Conservation (phyloP, 2,329 filamentous ascomycete species). For the Xylariaceae sp. region DNA sequence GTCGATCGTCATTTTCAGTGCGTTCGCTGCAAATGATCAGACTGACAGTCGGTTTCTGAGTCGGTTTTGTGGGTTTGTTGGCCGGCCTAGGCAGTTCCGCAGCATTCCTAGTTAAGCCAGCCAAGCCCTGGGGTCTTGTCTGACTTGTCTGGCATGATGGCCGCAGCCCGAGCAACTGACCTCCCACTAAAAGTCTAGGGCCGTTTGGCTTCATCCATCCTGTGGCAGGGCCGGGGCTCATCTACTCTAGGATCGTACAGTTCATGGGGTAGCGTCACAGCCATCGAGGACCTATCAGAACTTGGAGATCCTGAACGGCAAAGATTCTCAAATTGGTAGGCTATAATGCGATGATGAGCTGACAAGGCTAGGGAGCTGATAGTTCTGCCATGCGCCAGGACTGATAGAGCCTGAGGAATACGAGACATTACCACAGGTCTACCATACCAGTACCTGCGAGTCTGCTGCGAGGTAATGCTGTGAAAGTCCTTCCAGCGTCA, state of each 20-base stretch:
- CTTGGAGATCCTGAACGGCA: too few species aligned
- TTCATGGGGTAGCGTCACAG: slow-evolving; percentile 3
- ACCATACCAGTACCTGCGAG: background rate
- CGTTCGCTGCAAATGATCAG: slow-evolving; percentile 13
- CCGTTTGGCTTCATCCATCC: slow-evolving; percentile 18
- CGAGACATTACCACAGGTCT: background rate
- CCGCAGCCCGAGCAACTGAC: slow-evolving; percentile 7
- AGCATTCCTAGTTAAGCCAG: slow-evolving; percentile 20
- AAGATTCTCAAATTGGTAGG: too few species aligned
- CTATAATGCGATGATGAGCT: background rate
- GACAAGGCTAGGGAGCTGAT: background rate
- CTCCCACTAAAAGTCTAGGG: slow-evolving; percentile 18
- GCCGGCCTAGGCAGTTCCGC: slow-evolving; percentile 22
- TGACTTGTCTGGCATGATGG: slow-evolving; percentile 17
- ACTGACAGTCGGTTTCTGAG: slow-evolving; percentile 18
- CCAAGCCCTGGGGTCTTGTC: slow-evolving; percentile 16
- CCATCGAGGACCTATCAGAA: too few species aligned
- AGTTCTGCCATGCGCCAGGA: background rate
- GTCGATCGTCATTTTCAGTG: slow-evolving; percentile 39
- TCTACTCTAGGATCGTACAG: background rate
- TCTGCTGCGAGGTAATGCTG: background rate
- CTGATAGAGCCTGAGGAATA: too few species aligned
- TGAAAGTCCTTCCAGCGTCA: slow-evolving; percentile 5
- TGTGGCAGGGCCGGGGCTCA: slow-evolving; percentile 3
- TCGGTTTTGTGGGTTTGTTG: slow-evolving; percentile 20